Percentiles rank a stretch among this genome's conserved stretches.
Conservation (phyloP, 148 eudicot species). For the Cornus kousa region DNA sequence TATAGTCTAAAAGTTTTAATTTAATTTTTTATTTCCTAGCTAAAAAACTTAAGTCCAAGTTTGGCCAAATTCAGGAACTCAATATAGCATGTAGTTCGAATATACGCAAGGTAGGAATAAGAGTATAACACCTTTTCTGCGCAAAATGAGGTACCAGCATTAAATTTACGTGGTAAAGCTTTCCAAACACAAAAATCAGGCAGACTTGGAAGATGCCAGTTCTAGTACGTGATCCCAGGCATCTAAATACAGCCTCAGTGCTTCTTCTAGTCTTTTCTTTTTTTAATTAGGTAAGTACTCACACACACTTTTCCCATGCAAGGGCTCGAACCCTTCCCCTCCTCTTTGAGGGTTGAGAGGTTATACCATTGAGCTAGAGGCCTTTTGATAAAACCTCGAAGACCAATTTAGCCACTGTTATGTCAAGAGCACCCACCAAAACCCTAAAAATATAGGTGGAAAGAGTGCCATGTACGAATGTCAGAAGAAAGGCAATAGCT, state of each 20-base stretch:
- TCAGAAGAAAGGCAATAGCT: background rate
- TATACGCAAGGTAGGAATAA: background rate
- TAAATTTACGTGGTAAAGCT: background rate
- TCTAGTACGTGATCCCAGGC: background rate
- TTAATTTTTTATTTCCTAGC: too few relatives aligned
- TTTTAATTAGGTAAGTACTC: too few relatives aligned
- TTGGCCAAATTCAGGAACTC: constrained; percentile 9
- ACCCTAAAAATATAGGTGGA: background rate
- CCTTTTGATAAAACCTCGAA: background rate
- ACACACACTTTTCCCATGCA: too few relatives aligned
- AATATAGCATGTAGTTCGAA: background rate
- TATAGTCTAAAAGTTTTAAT: too few relatives aligned
- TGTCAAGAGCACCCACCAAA: background rate
- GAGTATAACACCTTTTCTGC: background rate
- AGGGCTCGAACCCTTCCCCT: too few relatives aligned
- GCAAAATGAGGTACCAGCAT: constrained; percentile 4
- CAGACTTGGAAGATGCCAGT: background rate
- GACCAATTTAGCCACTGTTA: background rate
- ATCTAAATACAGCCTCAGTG: background rate
- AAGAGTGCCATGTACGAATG: background rate
- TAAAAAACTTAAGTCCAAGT: background rate
- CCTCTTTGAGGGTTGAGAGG: too few relatives aligned
- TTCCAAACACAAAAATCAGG: background rate
- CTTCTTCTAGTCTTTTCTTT: background rate
- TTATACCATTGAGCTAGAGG: too few relatives aligned